phyloP scores from a whole-genome alignment of 2,329 filamentous ascomycete genomes.

The Fusarium sp. region DNA sequence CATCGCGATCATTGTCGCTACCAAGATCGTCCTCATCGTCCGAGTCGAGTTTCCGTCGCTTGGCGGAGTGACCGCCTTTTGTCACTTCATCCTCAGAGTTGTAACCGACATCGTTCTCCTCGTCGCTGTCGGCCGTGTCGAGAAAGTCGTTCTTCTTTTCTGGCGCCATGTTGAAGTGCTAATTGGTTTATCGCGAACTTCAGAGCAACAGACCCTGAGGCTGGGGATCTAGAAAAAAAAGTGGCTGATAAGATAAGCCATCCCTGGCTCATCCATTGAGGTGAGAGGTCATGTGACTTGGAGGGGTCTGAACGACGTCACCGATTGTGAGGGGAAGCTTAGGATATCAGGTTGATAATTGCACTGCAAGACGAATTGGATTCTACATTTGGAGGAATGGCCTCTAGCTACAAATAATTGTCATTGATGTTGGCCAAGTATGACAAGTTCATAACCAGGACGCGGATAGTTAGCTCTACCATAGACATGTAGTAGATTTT shows the following conservation, averaged over 20 bases:
- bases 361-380: background rate
- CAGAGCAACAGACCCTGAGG: constrained; percentile 9
- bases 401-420: background rate
- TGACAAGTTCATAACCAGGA: background rate
- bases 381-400: background rate
- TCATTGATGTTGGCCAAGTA: background rate
- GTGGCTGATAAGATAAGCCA: constrained; percentile 42
- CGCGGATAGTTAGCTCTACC: background rate
- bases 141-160: constrained; percentile 81
- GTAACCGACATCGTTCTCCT: constrained; percentile 69
- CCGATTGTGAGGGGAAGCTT: background rate
- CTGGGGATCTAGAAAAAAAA: constrained; percentile 40
- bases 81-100: constrained; percentile 77
- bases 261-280: background rate
- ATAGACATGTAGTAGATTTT: background rate
- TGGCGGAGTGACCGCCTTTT: constrained; percentile 72
- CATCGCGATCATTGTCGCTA: constrained; percentile 53
- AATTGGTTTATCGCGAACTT: constrained; percentile 12
- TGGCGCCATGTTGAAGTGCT: constrained; percentile 65
- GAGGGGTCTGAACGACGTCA: constrained; percentile 36
- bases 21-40: constrained; percentile 49
- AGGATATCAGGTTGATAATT: background rate
- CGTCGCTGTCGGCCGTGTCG: constrained; percentile 68
- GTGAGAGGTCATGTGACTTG: constrained; percentile 35
- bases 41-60: constrained; percentile 70